These are phyloP conservation scores for Rhodotorula diobovata DNA, from an alignment of 768 basidiomycete genomes.

Conservation along the genomic window DNA sequence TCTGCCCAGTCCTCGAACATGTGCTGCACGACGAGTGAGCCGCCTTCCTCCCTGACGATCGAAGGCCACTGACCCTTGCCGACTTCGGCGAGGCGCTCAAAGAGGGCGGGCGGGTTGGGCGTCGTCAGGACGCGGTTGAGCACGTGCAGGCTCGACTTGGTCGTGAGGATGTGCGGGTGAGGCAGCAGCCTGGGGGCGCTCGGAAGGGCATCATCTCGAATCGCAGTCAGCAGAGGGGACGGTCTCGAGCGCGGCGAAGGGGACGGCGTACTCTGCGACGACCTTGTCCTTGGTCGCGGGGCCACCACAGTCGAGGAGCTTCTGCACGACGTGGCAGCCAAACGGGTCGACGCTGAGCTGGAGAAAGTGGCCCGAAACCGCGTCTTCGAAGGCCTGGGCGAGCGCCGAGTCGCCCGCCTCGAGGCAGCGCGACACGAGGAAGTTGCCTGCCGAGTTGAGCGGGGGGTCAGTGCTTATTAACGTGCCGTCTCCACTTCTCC, in stretches of 20 bases:
- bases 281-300: constrained; percentile 10
- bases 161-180: constrained; percentile 13
- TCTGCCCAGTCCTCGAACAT: constrained; percentile 33
- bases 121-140: constrained; percentile 31
- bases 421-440: constrained; percentile 38
- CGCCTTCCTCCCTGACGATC: constrained; percentile 30
- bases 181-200: constrained; percentile 9
- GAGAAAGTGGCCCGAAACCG: constrained; percentile 6
- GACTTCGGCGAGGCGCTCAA: constrained; percentile 15
- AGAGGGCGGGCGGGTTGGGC: constrained; percentile 26
- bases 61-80: constrained; percentile 6
- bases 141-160: constrained; percentile 25
- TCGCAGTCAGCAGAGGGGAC: too few relatives aligned
- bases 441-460: constrained; percentile 14
- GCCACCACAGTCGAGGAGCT: constrained; percentile 33
- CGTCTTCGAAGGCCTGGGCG: neutral
- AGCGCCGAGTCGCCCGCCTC: constrained; percentile 19
- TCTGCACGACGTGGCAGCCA: constrained; percentile 38
- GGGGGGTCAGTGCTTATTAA: neutral
- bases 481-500: neutral
- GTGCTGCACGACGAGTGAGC: constrained; percentile 30
- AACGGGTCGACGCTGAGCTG: constrained; percentile 28
- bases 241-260: too few relatives aligned
- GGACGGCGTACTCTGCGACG: constrained; percentile 21
- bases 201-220: neutral